Conservation (phyloP, 2,329 filamentous ascomycete genomes). For the Didymella sp. region DNA sequence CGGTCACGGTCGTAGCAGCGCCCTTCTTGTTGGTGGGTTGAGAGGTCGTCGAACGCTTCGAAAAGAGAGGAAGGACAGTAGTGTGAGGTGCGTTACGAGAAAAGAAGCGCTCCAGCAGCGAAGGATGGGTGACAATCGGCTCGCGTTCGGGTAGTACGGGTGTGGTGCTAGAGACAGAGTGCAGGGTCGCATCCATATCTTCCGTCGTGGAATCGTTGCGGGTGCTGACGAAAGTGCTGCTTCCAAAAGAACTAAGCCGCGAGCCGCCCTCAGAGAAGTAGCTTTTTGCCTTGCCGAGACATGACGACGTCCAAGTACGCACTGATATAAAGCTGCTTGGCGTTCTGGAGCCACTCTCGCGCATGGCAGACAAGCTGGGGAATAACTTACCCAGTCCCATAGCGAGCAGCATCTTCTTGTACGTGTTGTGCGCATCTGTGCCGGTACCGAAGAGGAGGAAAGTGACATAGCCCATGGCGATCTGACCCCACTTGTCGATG, state of each 20-base stretch:
- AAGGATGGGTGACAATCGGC: not conserved
- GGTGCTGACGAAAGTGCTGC: conserved; percentile 21
- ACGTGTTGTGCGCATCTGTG: conserved; percentile 58
- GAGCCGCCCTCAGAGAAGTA: conserved; percentile 27
- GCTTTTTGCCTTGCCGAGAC: conserved; percentile 36
- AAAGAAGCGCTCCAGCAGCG: conserved; percentile 34
- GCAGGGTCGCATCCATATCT: conserved; percentile 3
- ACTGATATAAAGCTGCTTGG: conserved; percentile 26
- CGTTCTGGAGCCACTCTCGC: conserved; percentile 24
- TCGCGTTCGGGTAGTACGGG: conserved; percentile 4
- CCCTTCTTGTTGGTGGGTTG: not conserved
- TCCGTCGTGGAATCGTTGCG: conserved; percentile 21
- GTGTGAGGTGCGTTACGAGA: conserved; percentile 3
- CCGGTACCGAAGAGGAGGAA: conserved; percentile 72
- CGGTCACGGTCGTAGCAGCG: conserved; percentile 1
- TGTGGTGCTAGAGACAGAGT: conserved; percentile 21
- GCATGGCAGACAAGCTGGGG: conserved; percentile 34
- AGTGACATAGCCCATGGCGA: conserved; percentile 61
- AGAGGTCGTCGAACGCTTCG: not conserved
- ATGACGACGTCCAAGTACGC: conserved; percentile 25
- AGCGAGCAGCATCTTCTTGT: conserved; percentile 34
- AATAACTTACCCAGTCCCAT: conserved; percentile 42
- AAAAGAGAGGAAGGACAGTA: conserved; percentile 33
- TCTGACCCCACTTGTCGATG: conserved; percentile 65
- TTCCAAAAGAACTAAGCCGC: conserved; percentile 20